Base-by-base conservation (phyloP, 768 basidiomycete species). In the Pluteus cervinus region DNA sequence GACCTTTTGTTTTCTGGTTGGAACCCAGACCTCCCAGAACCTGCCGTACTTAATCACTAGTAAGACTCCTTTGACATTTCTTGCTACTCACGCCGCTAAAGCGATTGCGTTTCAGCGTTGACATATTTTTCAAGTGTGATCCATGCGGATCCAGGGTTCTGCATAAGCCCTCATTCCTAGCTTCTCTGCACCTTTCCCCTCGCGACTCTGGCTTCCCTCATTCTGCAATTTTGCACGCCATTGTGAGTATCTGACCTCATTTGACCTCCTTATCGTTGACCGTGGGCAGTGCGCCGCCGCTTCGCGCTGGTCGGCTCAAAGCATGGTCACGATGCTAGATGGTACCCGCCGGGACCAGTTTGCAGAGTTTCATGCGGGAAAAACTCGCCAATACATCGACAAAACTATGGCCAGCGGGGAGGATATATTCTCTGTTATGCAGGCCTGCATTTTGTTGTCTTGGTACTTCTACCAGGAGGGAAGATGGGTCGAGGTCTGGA, bases 381-480 rank as follows among this genome's bases (percentile, higher is more conserved):
- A 90, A 61, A 86, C 86, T n/a, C 73, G 88, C 3, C 75, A 81
- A 40, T 88, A 86, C 53, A 89, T 91, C 34, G 88, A 90, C 57
- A 81, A 75, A 49, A 90, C 87, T 15, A 88, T 91, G 85, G 80
- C 81, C n/a, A 86, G 79, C 26, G 87, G 87, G 25, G 78, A 84
- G 56, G 83, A 89, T 47, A 89, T 90, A 39, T 88, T 91, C 56
- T 74, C 75, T 4, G 86, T 90, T 7, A 75, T 90, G 73, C 86
- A 90, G 54, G 88, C 88, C 5, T 88, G 87, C 51, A 81, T 83
- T 44, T 63, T 91, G 16, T 73, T 91, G 12, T 86, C 85, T 2
- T 91, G 88, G 88, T 90, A 87, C 59, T 89, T 90, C 47, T 91
- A 89, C 52, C 82, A 87, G 40, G 88, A 90, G 58, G 87, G 88